Percentiles rank a stretch among this genome's conserved stretches.
Conservation (phyloP, 176 grass and related monocot genomes). For the Microstegium vimineum region DNA sequence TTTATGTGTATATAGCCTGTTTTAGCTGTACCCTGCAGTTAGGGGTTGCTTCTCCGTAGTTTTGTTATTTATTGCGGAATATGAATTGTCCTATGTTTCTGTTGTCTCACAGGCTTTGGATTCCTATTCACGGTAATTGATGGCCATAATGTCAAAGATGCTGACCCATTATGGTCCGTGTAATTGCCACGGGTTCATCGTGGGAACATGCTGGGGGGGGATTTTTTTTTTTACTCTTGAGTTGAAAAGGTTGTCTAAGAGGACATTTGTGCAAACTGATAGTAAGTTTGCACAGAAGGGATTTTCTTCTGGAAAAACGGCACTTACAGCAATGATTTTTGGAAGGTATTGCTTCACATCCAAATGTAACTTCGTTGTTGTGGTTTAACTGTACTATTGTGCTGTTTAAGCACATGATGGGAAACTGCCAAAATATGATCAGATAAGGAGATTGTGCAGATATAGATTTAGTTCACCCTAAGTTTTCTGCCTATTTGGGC, state of each 20-base stretch:
- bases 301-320: constrained; percentile 72
- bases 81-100: background rate
- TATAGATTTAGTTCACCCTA: background rate
- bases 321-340: too few relatives aligned
- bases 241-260: constrained; percentile 71
- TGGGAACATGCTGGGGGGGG: constrained; percentile 85
- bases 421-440: too few relatives aligned
- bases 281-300: constrained; percentile 61
- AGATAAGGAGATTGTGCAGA: background rate
- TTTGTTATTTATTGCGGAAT: background rate
- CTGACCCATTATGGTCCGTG: constrained; percentile 85
- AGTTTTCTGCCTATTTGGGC: background rate
- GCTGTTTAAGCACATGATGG: too few relatives aligned
- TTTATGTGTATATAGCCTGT: background rate
- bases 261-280: constrained; percentile 84
- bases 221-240: constrained; percentile 90
- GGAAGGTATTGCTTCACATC: too few relatives aligned
- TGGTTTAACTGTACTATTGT: too few relatives aligned
- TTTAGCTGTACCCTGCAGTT: background rate
- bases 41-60: background rate
- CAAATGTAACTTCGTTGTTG: too few relatives aligned
- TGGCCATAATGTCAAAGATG: constrained; percentile 93
- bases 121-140: constrained; percentile 62
- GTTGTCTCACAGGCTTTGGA: background rate
- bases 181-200: constrained; percentile 86